A percentile compares a stretch with the other conserved stretches of the same genome.
phyloP scores from a whole-genome alignment of 345 rosid genomes.

The Eucalyptus grandis region DNA sequence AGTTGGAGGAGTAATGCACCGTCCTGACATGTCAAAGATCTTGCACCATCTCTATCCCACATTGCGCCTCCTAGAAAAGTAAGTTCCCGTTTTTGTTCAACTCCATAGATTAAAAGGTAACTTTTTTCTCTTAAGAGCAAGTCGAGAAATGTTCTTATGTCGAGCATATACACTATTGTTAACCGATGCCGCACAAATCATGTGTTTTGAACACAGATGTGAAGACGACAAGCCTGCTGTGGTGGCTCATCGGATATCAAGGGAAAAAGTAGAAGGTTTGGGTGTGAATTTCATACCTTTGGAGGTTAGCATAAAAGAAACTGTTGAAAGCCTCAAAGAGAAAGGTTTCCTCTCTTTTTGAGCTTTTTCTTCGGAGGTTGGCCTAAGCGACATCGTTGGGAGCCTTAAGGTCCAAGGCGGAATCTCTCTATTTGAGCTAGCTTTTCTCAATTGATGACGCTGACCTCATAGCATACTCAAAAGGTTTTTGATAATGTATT shows the following conservation, averaged over 20 bases:
- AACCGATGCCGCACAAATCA: neutral
- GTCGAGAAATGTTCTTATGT: neutral
- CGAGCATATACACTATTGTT: neutral
- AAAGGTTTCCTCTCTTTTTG: neutral
- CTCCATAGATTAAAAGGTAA: neutral
- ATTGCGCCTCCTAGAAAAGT: slow-evolving; percentile 7
- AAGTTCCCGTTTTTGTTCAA: neutral
- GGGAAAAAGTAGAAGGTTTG: slow-evolving; percentile 1
- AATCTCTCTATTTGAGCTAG: neutral
- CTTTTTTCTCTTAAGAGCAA: neutral
- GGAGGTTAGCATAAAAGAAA: slow-evolving; percentile 1
- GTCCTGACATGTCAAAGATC: neutral
- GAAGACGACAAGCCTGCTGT: slow-evolving; percentile 7
- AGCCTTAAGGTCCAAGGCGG: neutral
- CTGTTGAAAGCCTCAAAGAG: slow-evolving; percentile 13
- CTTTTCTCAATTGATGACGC: neutral
- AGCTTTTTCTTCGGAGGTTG: neutral
- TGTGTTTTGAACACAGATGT: slow-evolving; percentile 1
- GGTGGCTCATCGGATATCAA: neutral
- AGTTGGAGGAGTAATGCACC: slow-evolving; percentile 3
- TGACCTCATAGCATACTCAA: neutral
- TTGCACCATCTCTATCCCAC: slow-evolving; percentile 10
- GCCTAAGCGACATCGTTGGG: neutral
- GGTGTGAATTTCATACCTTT: slow-evolving; percentile 6
- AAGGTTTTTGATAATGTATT: neutral